Conservation (phyloP, 306 rosid species). For the Acacia confusa region DNA sequence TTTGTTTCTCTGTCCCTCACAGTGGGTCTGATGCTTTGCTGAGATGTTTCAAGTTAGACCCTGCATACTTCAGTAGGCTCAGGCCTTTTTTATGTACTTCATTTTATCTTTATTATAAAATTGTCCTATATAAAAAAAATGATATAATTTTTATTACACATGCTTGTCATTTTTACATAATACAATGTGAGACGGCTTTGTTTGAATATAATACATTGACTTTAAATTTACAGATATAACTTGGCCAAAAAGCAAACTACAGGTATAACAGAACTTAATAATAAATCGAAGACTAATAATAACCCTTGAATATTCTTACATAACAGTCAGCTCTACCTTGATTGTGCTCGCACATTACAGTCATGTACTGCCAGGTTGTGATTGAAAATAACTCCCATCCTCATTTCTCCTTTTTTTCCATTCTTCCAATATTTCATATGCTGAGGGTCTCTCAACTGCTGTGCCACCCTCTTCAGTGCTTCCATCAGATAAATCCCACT, state of each 20-base stretch:
- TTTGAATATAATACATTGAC: background rate
- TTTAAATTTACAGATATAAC: background rate
- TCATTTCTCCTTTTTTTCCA: slow-evolving; percentile 75
- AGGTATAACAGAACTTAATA: background rate
- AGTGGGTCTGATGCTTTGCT: too few relatives aligned
- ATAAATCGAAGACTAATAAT: background rate
- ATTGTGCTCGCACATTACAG: slow-evolving; percentile 10
- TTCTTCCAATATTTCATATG: slow-evolving; percentile 59
- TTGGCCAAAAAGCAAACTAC: background rate
- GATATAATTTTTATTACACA: background rate
- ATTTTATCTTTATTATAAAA: too few relatives aligned
- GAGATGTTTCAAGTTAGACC: too few relatives aligned
- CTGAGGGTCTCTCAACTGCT: slow-evolving; percentile 52
- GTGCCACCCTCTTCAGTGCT: slow-evolving; percentile 35
- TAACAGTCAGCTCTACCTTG: background rate
- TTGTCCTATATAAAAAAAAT: too few relatives aligned
- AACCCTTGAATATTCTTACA: background rate
- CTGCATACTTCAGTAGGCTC: too few relatives aligned
- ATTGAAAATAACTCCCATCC: slow-evolving; percentile 41
- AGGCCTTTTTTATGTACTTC: too few relatives aligned
- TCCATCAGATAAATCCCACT: slow-evolving; percentile 36
- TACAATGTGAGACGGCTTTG: background rate
- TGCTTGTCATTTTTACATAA: background rate
- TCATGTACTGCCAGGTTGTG: slow-evolving; percentile 35
- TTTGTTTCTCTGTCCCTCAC: too few relatives aligned